These are phyloP conservation scores for Quercus dentata DNA, from an alignment of 306 rosid species.

Conservation along the genomic window DNA sequence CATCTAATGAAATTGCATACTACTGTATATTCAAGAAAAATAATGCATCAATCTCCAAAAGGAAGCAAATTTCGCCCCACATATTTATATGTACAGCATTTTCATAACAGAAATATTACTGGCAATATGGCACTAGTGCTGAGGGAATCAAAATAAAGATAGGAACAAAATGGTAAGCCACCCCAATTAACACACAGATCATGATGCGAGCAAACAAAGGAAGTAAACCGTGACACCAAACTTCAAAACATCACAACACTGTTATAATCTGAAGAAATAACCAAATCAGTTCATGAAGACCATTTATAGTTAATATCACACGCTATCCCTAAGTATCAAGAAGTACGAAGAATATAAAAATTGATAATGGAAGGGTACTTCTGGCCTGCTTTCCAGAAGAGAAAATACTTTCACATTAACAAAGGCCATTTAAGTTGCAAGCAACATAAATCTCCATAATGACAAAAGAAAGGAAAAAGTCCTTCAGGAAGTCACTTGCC, in stretches of 20 bases:
- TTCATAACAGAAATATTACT: background rate
- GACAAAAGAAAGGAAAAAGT: background rate
- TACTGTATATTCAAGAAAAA: background rate
- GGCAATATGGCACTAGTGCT: background rate
- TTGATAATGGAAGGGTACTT: background rate
- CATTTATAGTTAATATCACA: background rate
- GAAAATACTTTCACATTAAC: background rate
- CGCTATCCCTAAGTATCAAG: background rate
- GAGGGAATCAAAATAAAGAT: background rate
- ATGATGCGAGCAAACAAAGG: background rate
- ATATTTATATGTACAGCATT: background rate
- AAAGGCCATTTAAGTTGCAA: background rate
- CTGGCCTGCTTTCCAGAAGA: background rate
- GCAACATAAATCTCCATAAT: conserved; percentile 10
- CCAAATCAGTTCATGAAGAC: background rate
- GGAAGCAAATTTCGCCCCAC: background rate
- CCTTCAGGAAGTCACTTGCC: conserved; percentile 42
- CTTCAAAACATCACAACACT: background rate
- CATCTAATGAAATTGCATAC: background rate
- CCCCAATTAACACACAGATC: background rate
- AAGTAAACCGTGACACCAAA: background rate
- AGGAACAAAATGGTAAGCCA: background rate
- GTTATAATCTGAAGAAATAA: background rate
- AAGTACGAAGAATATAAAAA: background rate
- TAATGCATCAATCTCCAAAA: background rate